Evolutionary conservation across 331 rosid genomes (phyloP), one percentile per base, ranked within the genome.

Genomic region (Dryas integrifolia): DNA sequence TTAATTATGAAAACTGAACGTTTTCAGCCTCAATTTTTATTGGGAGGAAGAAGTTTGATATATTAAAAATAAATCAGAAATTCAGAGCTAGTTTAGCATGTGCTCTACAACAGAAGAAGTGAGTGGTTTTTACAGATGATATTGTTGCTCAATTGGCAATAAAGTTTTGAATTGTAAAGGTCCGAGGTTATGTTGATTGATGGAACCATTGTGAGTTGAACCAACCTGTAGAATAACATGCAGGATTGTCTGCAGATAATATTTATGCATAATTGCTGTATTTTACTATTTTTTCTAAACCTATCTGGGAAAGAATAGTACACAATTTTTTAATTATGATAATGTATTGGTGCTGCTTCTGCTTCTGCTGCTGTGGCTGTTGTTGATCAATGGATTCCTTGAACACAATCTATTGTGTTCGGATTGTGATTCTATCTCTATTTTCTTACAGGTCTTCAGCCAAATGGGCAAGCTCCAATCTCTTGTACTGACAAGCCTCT

Each of bases 391-490:
- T 21, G 24, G 24, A 21, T 21, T 21, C 24, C 24, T 21, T 21
- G 24, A 21, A 21, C 24, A 21, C 24, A 21, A 21, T 21, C 24
- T 66, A 1, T 66, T 66, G 59, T 3, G 9, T 15, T 51, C 16
- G 2, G 40, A 21, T 53, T 24, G 52, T 69, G 52, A 69, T 69
- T 40, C 14, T 52, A 1, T 18, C 12, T 21, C 38, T 15, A 30
- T 2, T 14, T 45, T 9, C 30, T 3, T 15, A 30, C 59, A 79
- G 83, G 49, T 12, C 74, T 35, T 49, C 79, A 74, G 61, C 79
- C 83, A 3, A 60, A 79, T 63, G 79, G 79, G 16, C 63, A 74
- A 61, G 72, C 72, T 69, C 83, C 83, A 55, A 63, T 79, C 21
- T 79, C 79, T 30, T 52, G 41, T 9, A 61, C 72, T 2, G 76